Percentiles rank a stretch among this genome's conserved stretches.
phyloP scores from a whole-genome alignment of 129 eudicot species.

The Escallonia rubra region DNA sequence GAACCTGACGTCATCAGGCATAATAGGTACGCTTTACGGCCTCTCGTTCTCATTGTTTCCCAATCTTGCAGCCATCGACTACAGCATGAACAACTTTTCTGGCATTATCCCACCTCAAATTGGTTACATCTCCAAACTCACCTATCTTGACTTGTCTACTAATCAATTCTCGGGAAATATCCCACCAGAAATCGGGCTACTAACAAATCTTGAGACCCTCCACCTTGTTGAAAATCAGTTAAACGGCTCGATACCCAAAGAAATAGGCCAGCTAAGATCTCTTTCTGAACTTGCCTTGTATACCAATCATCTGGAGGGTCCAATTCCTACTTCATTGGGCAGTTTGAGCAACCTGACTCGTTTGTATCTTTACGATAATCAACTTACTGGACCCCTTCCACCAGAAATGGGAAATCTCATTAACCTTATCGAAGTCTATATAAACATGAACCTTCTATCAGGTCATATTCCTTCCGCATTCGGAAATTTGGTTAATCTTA shows the following conservation, averaged over 20 bases:
- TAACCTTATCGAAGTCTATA: slow-evolving; percentile 2
- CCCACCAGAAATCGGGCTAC: not conserved
- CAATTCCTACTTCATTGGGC: not conserved
- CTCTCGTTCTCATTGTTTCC: not conserved
- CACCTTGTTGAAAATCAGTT: not conserved
- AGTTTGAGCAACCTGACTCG: not conserved
- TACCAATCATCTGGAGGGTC: not conserved
- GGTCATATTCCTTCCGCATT: slow-evolving; percentile 23
- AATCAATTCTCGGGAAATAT: not conserved
- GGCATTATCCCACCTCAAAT: not conserved
- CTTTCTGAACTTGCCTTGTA: not conserved
- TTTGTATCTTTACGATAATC: not conserved
- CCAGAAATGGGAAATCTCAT: not conserved
- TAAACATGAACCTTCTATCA: slow-evolving; percentile 5
- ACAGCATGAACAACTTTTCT: not conserved
- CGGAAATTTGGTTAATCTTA: slow-evolving; percentile 13
- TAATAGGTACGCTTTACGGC: not conserved
- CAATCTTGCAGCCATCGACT: not conserved
- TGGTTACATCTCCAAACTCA: not conserved
- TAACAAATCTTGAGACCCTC: too few species aligned
- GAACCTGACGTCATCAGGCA: not conserved
- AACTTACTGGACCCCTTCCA: slow-evolving; percentile 22
- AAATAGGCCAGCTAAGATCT: not conserved
- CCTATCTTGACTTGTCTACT: not conserved
- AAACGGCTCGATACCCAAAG: not conserved